Base-by-base conservation (phyloP, 2,329 filamentous ascomycete species). In the Pseudogymnoascus verrucosus region DNA sequence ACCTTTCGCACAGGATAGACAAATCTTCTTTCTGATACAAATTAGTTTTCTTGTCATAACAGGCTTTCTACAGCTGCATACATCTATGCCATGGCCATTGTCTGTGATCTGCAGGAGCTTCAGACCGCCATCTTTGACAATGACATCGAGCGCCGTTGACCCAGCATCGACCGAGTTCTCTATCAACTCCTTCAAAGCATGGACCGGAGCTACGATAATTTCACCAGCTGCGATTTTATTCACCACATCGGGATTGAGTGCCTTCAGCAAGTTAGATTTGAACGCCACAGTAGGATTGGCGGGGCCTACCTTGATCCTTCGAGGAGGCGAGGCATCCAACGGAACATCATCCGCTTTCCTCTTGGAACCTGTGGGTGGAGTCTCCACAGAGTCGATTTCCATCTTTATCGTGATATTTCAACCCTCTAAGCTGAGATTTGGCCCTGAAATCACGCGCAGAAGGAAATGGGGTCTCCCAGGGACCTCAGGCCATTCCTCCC, bases 201-300 rank as follows among this genome's bases (percentile, higher is more conserved):
- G 91, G 28, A 97, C 92, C 0, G 95, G 96, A 1, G 95, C 93
- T 60, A 99, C 92, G 65, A 99, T 99, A 71, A 99, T 99, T 76
- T 99, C 95, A 19, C 95, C 95, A 0, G 95, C 95, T 0, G 95
- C 95, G 69, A 99, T 99, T 76, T 98, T 99, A 80, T 98, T 99
- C 68, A 99, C 90, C 21, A 99, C 95, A 78, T 95, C 89, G 67
- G 90, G 87, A 71, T 96, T 90, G 26, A 99, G 83, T 12, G 93
- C 89, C 87, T 96, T 75, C 71, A n/a, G 69, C 64, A 73, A 71
- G 37, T 71, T 68, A 51, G 74, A 64, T 61, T 67, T n/a, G 37
- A 47, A 10, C n/a, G 28, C 34, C 37, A 19, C 39, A 44, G 39
- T 4, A 40, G 23, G 60, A 14, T 16, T 16, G 31, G 12, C 36